A percentile compares a stretch with the other conserved stretches of the same genome.
Evolutionary conservation across 805 yeast species (phyloP).

Genomic region (Myxozyma nipponensis): DNA sequence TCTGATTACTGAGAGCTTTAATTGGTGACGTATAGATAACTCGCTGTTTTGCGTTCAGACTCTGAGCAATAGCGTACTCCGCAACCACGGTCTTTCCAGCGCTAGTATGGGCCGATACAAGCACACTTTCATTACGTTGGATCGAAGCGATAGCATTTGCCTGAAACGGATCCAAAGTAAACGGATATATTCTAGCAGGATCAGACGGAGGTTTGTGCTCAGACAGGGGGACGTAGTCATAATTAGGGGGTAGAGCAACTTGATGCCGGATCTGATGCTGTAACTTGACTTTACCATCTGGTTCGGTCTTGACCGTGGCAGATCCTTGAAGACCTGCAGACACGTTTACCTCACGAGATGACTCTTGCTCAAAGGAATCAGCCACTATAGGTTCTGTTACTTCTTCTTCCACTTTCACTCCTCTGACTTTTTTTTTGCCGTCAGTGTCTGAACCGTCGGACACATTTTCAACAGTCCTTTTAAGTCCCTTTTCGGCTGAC

Average conservation of each 20-base stretch:
- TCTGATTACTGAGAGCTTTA: constrained; percentile 91
- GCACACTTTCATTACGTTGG: constrained; percentile 87
- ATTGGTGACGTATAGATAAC: constrained; percentile 95
- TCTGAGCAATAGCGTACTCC: constrained; percentile 94
- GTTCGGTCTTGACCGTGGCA: constrained; percentile 38
- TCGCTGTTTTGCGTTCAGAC: constrained; percentile 84
- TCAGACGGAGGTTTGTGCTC: constrained; percentile 73
- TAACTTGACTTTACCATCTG: constrained; percentile 58
- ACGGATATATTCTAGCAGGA: constrained; percentile 85
- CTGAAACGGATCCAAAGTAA: constrained; percentile 93
- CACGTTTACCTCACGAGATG: constrained; percentile 81
- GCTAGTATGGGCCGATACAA: constrained; percentile 96
- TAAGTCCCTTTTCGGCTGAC: neutral
- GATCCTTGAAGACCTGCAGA: constrained; percentile 62
- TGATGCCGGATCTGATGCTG: constrained; percentile 96
- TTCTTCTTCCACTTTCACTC: neutral
- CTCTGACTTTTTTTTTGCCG: neutral
- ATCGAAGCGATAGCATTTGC: constrained; percentile 95
- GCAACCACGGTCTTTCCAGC: constrained; percentile 98
- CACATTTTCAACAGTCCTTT: constrained; percentile 7
- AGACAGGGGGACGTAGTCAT: constrained; percentile 80
- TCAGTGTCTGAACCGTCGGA: neutral
- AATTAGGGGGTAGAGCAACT: constrained; percentile 92
- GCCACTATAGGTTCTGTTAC: constrained; percentile 61
- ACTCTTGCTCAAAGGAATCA: constrained; percentile 83